Evolutionary conservation across 805 yeast genomes (phyloP).

Genomic region (Candida railenensis): DNA sequence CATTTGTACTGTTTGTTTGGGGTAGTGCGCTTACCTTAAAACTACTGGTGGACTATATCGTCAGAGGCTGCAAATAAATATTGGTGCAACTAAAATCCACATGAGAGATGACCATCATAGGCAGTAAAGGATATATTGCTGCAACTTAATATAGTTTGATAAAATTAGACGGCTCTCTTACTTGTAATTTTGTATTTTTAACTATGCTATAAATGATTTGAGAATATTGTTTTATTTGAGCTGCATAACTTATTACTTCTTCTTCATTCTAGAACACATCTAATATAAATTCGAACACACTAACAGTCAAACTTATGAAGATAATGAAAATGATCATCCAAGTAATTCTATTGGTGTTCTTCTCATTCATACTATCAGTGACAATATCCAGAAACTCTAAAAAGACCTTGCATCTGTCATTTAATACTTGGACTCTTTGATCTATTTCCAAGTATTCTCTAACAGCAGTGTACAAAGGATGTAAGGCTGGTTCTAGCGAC

Average conservation of each 20-base stretch:
- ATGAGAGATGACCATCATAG: too few relatives aligned
- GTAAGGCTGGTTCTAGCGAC: conserved; percentile 92
- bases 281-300: conserved; percentile 63
- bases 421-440: conserved; percentile 88
- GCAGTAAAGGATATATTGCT: too few relatives aligned
- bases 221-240: neutral
- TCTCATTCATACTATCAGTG: conserved; percentile 91
- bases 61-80: too few relatives aligned
- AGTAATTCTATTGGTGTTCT: conserved; percentile 87
- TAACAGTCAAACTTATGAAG: conserved; percentile 72
- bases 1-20: too few relatives aligned
- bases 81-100: too few relatives aligned
- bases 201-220: too few relatives aligned
- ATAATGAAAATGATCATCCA: conserved; percentile 85
- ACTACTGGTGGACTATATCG: too few relatives aligned
- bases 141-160: too few relatives aligned
- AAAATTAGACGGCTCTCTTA: too few relatives aligned
- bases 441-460: conserved; percentile 93
- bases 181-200: too few relatives aligned
- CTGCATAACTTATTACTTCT: neutral
- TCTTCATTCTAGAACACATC: conserved; percentile 41
- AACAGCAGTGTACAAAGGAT: conserved; percentile 86
- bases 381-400: conserved; percentile 90
- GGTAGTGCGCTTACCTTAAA: too few relatives aligned
- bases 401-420: conserved; percentile 91